Evolutionary conservation across 1,139 yeast species (phyloP), one percentile per base, ranked within the genome.

Genomic region (Debaryomycetaceae sp.): DNA sequence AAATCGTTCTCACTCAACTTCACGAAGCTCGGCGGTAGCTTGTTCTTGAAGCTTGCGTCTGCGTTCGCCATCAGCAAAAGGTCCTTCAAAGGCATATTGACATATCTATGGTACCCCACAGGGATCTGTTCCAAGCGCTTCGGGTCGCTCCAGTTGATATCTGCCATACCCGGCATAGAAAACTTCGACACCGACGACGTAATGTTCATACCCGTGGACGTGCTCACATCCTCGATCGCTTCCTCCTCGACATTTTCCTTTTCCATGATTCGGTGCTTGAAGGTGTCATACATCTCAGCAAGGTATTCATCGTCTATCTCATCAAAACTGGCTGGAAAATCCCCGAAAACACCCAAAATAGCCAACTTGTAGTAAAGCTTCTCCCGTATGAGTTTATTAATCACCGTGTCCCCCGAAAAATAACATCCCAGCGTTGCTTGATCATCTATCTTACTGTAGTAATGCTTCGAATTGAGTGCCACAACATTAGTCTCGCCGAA

Each of bases 291-390:
- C 44, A 70, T 52, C 40, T 69, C 72, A 43, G 54, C 61, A 3
- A 71, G 50, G 39, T 70, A 66, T 1, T 58, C 61, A 38, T 66
- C 65, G 9, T 62, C 55, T 23, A 59, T 51, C 39, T 54, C 54
- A 8, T 49, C 50, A 27, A 50, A 49, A 36, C 63, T 65, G 57
- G 60, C 62, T 11, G 76, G 77, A 33, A 52, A 55, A 13, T 59
- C 53, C 1, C 78, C 78, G 44, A 73, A 58, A 0, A 68, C 63
- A 0, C 78, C 78, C 33, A 69, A 44, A 8, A 68, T 62, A 1
- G 69, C 60, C 41, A 74, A 55, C 51, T 73, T 73, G 48, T 69
- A 68, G 6, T 63, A 42, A 5, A 73, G 53, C 49, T 73, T 74
- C 22, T 63, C 63, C 47, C 58, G 62, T 33, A 74, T 68, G 39